Conservation (phyloP, 768 basidiomycete species). For the Tulasnella sp. region DNA sequence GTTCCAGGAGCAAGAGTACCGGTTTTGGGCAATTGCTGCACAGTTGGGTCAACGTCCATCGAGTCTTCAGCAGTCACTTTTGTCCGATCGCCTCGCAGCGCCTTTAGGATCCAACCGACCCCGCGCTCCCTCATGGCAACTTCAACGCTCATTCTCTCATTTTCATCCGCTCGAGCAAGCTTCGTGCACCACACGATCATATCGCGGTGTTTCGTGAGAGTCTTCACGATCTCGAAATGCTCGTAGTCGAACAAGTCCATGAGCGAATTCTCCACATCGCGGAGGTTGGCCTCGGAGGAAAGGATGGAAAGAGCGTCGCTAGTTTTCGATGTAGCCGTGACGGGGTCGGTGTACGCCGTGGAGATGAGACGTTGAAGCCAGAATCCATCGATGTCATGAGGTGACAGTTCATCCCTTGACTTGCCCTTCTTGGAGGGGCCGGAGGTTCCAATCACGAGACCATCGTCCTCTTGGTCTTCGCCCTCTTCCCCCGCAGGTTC, state of each 20-base stretch:
- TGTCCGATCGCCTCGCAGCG: slow-evolving; percentile 65
- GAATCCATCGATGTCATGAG: slow-evolving; percentile 90
- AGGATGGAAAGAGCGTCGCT: slow-evolving; percentile 72
- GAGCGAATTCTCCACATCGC: slow-evolving; percentile 90
- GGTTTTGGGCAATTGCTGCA: slow-evolving; percentile 51
- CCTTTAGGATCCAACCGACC: slow-evolving; percentile 88
- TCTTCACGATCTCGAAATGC: slow-evolving; percentile 79
- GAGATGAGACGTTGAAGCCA: slow-evolving; percentile 96
- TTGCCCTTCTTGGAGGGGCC: slow-evolving; percentile 32
- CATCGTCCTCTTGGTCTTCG: slow-evolving; percentile 40
- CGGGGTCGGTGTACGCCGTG: slow-evolving; percentile 84
- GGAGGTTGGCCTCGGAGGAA: slow-evolving; percentile 71
- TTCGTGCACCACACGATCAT: slow-evolving; percentile 98
- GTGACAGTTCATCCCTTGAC: slow-evolving; percentile 62
- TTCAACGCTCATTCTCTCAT: slow-evolving; percentile 86
- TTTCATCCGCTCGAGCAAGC: slow-evolving; percentile 76
- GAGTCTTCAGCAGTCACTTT: slow-evolving; percentile 42
- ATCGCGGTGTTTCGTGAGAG: slow-evolving; percentile 90
- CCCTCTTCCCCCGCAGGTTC: slow-evolving; percentile 33
- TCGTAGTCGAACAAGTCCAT: slow-evolving; percentile 96
- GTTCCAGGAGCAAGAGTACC: slow-evolving; percentile 73
- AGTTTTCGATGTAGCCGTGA: slow-evolving; percentile 88
- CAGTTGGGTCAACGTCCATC: slow-evolving; percentile 69
- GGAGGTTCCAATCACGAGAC: slow-evolving; percentile 68
- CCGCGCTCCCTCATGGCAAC: slow-evolving; percentile 98